Evolutionary conservation across 2,329 filamentous ascomycete genomes (phyloP).

Genomic region (Aspergillus felis): DNA sequence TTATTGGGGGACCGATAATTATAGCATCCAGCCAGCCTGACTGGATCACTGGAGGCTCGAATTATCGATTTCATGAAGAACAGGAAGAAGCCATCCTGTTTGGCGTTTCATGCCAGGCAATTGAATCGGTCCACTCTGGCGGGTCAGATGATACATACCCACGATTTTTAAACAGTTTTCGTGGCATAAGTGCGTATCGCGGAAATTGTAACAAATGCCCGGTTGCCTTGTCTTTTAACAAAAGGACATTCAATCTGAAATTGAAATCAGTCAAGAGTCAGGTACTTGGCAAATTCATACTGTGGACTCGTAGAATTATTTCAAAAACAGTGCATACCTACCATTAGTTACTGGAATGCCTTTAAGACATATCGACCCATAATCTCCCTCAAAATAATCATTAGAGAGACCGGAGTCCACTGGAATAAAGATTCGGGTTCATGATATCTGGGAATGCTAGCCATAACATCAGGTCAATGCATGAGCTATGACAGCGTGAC

Average conservation of each 20-base stretch:
- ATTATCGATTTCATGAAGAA: background rate
- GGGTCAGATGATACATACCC: constrained; percentile 2
- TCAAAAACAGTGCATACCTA: background rate
- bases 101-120: background rate
- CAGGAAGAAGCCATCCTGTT: background rate
- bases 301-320: background rate
- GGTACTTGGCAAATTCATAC: background rate
- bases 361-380: background rate
- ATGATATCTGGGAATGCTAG: background rate
- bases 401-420: background rate
- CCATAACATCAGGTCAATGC: background rate
- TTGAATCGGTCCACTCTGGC: background rate
- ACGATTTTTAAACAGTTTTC: background rate
- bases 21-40: background rate
- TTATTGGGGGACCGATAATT: background rate
- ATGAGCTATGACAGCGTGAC: background rate
- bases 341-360: background rate
- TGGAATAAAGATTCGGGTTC: background rate
- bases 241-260: background rate
- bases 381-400: background rate
- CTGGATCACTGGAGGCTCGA: background rate
- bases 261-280: background rate
- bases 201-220: background rate
- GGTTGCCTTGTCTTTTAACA: background rate
- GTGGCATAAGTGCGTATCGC: background rate